Evolutionary conservation across 2,329 filamentous ascomycete genomes (phyloP), one percentile per base, ranked within the genome.

Genomic region (Beauveria caledonica): DNA sequence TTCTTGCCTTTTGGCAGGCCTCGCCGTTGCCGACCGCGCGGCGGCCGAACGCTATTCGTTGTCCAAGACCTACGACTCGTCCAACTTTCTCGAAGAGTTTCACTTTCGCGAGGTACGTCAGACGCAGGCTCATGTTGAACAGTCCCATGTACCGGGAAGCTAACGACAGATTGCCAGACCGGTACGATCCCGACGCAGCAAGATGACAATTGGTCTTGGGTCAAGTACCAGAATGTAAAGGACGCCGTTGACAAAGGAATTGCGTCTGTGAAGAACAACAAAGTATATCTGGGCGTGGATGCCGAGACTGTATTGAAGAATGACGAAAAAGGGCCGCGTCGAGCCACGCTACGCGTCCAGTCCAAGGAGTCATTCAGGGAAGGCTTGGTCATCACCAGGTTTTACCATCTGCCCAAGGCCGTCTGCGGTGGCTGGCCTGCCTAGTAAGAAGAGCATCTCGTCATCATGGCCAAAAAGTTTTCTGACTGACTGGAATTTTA

Each of bases 371-470:
- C 73, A 8, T 90, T 87, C 72, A 81, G 77, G 58, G 77, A 83
- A 60, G 87, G 85, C 15, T 79, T 90, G 33, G 80, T 89, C 66
- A 81, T 90, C 45, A 75, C 86, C 50, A 84, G 89, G 68, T 80
- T 89, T 60, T 76, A 74, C 5, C 86, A 90, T 65, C 84, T 90
- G 76, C 86, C 87, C 21, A 77, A 74, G 53, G 77, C 80, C 2
- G 74, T 78, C 49, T 90, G 87, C 65, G 87, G 87, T 36, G 79
- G 80, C 8, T 90, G 87, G 87, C 86, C 87, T 6, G 86, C 86
- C 74, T 76, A 84, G 76, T 81, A 73, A 69, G 71, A 63, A 19
- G 11, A 3, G n/a, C 15, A 11, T 11, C 5, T 29, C 19, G 6
- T 2, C 17, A 46, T 7, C 4, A 4, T 10, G 11, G 9, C 5